phyloP scores from a whole-genome alignment of 129 eudicot species.

The Saussurea involucrata region DNA sequence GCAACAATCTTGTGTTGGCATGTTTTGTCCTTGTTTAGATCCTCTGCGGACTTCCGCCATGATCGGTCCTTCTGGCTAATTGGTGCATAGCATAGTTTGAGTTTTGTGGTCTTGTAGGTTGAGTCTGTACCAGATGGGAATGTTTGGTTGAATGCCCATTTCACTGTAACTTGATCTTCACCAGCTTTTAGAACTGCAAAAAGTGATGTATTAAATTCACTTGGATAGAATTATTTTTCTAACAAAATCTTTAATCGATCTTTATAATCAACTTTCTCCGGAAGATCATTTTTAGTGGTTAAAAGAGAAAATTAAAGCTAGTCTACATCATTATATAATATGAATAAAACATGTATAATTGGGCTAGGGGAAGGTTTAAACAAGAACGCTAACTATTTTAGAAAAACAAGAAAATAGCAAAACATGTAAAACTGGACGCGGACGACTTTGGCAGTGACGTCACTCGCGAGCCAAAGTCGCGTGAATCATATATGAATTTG shows the following conservation, averaged over 20 bases:
- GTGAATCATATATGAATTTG: too few relatives aligned
- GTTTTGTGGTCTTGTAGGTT: conserved; percentile 54
- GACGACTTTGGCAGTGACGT: too few relatives aligned
- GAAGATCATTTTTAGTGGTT: background rate
- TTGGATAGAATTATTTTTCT: too few relatives aligned
- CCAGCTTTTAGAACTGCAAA: conserved; percentile 62
- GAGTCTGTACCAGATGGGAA: conserved; percentile 48
- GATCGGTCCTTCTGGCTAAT: conserved; percentile 67
- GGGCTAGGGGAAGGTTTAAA: background rate
- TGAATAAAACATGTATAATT: background rate
- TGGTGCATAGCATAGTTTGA: conserved; percentile 64
- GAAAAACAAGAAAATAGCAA: too few relatives aligned
- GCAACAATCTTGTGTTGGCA: conserved; percentile 53
- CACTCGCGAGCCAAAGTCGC: too few relatives aligned
- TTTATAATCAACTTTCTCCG: background rate
- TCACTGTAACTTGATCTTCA: conserved; percentile 45
- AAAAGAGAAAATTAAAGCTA: too few relatives aligned
- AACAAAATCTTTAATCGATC: too few relatives aligned
- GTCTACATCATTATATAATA: too few relatives aligned
- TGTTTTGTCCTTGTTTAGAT: conserved; percentile 60
- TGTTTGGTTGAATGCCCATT: conserved; percentile 56
- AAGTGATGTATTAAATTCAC: background rate
- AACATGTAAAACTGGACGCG: too few relatives aligned
- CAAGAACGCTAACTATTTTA: too few relatives aligned
- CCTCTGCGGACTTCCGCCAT: conserved; percentile 64